phyloP scores from a whole-genome alignment of 257 asterid genomes.

The Nicotiana paniculata region DNA sequence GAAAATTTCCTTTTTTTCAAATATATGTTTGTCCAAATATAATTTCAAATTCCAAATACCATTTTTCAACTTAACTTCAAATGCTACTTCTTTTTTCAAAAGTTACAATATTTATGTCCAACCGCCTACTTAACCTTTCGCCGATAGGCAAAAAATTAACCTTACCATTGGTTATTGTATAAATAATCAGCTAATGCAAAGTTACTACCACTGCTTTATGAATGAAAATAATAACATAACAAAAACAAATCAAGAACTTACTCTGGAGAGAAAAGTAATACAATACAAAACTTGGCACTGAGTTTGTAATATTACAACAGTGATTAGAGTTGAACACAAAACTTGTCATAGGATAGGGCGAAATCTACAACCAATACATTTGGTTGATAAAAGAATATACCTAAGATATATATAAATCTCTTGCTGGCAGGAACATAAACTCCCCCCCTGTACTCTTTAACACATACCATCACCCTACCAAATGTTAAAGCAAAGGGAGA shows the following conservation, averaged over 20 bases:
- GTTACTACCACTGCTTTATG: neutral
- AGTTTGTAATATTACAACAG: neutral
- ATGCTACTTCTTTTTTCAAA: too few species aligned
- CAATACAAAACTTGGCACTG: neutral
- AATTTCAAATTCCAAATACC: too few species aligned
- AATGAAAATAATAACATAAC: neutral
- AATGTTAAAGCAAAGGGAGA: neutral
- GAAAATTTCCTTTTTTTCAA: too few species aligned
- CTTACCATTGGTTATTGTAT: neutral
- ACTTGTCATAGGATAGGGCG: neutral
- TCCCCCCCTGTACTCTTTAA: neutral
- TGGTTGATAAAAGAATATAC: neutral
- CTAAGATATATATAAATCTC: neutral
- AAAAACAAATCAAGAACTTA: neutral
- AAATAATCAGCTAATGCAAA: too few species aligned
- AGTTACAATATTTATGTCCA: too few species aligned
- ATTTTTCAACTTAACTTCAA: too few species aligned
- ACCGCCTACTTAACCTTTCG: neutral
- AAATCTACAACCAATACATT: slow-evolving; percentile 4
- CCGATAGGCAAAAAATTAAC: neutral
- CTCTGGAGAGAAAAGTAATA: neutral
- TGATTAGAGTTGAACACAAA: neutral
- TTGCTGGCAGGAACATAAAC: neutral
- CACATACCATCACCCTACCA: neutral
- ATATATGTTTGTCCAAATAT: too few species aligned